Evolutionary conservation across 371 early-diverging fungal genomes (phyloP).

Genomic region (Apophysomyces elegans): DNA sequence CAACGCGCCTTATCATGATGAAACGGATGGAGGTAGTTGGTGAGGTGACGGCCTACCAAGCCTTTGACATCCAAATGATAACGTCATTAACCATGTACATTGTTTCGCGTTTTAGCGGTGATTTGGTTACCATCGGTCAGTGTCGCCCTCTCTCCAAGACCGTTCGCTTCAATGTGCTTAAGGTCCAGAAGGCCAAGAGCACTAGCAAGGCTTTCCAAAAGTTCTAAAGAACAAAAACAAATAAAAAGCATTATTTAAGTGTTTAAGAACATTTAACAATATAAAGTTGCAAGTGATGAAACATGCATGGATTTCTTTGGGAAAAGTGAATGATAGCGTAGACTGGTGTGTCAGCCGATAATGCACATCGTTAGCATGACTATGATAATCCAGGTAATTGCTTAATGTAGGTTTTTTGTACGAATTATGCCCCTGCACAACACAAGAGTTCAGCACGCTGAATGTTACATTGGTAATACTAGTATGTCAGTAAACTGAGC

Average conservation of each 20-base stretch:
- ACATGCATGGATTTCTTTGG: too few relatives aligned
- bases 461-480: too few relatives aligned
- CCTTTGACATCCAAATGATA: constrained; percentile 38
- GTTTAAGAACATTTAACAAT: too few relatives aligned
- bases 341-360: too few relatives aligned
- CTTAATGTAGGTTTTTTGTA: too few relatives aligned
- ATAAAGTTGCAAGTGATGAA: too few relatives aligned
- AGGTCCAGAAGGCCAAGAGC: constrained; percentile 89
- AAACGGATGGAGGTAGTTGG: constrained; percentile 51
- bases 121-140: constrained; percentile 95
- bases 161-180: constrained; percentile 97
- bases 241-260: neutral
- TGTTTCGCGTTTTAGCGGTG: constrained; percentile 61
- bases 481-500: too few relatives aligned
- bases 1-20: constrained; percentile 12
- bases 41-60: constrained; percentile 56
- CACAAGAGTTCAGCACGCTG: too few relatives aligned
- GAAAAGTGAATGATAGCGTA: too few relatives aligned
- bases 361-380: too few relatives aligned
- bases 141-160: constrained; percentile 98
- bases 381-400: too few relatives aligned
- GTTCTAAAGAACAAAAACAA: constrained; percentile 70
- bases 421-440: too few relatives aligned
- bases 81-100: constrained; percentile 6
- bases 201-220: constrained; percentile 90